A percentile compares a stretch with the other conserved stretches of the same genome.
Evolutionary conservation across 75 land plant genomes (phyloP).

Genomic region (Selaginella tamariscina): DNA sequence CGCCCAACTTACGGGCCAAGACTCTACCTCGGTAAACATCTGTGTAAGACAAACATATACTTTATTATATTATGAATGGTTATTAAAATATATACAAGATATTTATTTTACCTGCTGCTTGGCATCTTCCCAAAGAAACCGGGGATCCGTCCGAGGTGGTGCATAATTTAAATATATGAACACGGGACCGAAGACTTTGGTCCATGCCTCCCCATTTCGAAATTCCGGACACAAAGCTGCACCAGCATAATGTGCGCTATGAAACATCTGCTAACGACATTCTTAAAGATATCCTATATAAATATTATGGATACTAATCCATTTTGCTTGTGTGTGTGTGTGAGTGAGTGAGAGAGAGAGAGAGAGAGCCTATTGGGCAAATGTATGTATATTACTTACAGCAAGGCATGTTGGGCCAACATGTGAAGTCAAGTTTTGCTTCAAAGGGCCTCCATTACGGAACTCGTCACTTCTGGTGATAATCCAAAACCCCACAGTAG

Average conservation of each 20-base stretch:
- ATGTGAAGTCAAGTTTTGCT: conserved; percentile 40
- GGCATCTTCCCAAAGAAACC: conserved; percentile 29
- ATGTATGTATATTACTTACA: background rate
- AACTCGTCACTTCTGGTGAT: conserved; percentile 38
- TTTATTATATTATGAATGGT: no score
- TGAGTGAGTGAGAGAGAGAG: no score
- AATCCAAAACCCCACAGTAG: conserved; percentile 22
- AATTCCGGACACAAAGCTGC: conserved; percentile 22
- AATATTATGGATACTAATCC: no score
- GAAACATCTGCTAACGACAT: conserved; percentile 29
- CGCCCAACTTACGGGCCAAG: conserved; percentile 71
- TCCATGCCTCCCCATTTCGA: conserved; percentile 32
- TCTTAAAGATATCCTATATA: background rate
- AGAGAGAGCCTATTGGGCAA: no score
- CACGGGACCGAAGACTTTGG: conserved; percentile 37
- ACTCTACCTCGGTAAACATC: conserved; percentile 43
- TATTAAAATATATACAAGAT: background rate
- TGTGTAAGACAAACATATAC: conserved; percentile 17
- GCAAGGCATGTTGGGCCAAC: conserved; percentile 39
- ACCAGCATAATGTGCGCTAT: conserved; percentile 35
- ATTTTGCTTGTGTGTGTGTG: no score
- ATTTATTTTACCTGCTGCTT: conserved; percentile 22
- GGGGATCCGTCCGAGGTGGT: conserved; percentile 17
- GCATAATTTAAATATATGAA: conserved; percentile 30
- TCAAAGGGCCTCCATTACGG: conserved; percentile 43